These are phyloP conservation scores for Pisolithus orientalis DNA, from an alignment of 768 basidiomycete genomes.

Conservation along the genomic window DNA sequence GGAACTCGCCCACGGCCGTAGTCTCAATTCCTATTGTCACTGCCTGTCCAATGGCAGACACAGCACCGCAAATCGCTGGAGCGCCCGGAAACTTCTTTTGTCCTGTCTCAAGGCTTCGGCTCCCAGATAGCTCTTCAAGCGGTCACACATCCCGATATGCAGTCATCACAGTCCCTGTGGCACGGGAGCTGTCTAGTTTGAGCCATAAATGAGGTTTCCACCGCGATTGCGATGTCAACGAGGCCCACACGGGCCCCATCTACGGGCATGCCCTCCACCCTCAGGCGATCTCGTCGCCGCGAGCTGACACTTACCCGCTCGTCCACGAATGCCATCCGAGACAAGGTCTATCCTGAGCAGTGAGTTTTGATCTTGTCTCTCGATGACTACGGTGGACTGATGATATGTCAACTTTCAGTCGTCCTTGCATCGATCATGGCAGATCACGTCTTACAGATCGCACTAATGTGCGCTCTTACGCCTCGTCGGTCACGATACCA, in stretches of 20 bases:
- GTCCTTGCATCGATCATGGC: slow-evolving; percentile 15
- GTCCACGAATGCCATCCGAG: slow-evolving; percentile 42
- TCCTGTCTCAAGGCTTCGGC: neutral
- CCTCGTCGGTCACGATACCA: slow-evolving; percentile 11
- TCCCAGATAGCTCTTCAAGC: neutral
- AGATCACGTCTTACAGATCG: slow-evolving; percentile 15
- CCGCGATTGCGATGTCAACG: slow-evolving; percentile 11
- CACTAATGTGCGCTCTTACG: slow-evolving; percentile 13
- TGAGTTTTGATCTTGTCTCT: slow-evolving; percentile 15
- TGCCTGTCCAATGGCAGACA: neutral
- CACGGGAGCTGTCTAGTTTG: slow-evolving; percentile 12
- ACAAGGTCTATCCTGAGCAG: slow-evolving; percentile 29
- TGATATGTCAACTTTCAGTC: neutral
- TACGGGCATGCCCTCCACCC: slow-evolving; percentile 33
- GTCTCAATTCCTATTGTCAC: neutral
- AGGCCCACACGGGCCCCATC: slow-evolving; percentile 9
- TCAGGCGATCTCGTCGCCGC: slow-evolving; percentile 42
- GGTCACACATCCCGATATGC: slow-evolving; percentile 4
- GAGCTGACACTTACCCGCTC: slow-evolving; percentile 45
- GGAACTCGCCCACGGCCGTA: neutral
- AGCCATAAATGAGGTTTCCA: slow-evolving; percentile 24
- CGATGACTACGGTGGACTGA: too few relatives aligned
- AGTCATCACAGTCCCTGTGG: slow-evolving; percentile 23
- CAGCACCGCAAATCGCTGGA: slow-evolving; percentile 4
- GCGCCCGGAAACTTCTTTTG: slow-evolving; percentile 1